A percentile compares a stretch with the other conserved stretches of the same genome.
Evolutionary conservation across 2,329 filamentous ascomycete species (phyloP).

Genomic region (Exophiala viscosa): DNA sequence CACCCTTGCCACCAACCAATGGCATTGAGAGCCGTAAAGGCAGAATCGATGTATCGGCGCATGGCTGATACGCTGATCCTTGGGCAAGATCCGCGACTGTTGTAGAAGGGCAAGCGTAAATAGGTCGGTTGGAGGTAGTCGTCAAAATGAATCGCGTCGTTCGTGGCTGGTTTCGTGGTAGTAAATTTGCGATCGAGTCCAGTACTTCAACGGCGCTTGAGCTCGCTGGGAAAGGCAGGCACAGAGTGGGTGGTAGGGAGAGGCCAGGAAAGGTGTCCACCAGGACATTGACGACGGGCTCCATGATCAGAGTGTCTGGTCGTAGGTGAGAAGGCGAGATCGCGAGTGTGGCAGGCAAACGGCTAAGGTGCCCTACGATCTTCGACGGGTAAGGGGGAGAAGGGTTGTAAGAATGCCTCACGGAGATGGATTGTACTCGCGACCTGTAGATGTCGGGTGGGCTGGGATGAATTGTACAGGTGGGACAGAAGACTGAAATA

Average conservation of each 20-base stretch:
- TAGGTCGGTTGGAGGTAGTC: slow-evolving; percentile 71
- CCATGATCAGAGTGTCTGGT: slow-evolving; percentile 2
- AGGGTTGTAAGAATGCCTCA: no score
- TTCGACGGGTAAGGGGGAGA: no score
- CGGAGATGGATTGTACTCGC: no score
- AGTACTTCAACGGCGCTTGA: slow-evolving; percentile 67
- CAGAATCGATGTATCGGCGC: slow-evolving; percentile 63
- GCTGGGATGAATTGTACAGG: no score
- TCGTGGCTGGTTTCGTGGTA: slow-evolving; percentile 53
- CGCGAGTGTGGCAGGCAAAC: no score
- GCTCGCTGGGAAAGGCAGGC: slow-evolving; percentile 65
- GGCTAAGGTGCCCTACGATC: no score
- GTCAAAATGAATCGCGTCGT: slow-evolving; percentile 68
- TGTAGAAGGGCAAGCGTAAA: slow-evolving; percentile 50
- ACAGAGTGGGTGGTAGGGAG: slow-evolving; percentile 75
- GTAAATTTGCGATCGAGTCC: slow-evolving; percentile 53
- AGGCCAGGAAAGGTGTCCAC: slow-evolving; percentile 81
- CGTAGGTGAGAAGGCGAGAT: no score
- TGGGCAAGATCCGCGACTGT: slow-evolving; percentile 26
- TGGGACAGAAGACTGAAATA: no score
- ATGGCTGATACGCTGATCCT: slow-evolving; percentile 18
- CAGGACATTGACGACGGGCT: slow-evolving; percentile 65
- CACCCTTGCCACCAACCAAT: slow-evolving; percentile 89
- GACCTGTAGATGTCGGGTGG: no score
- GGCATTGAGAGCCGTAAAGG: slow-evolving; percentile 76